A percentile compares a stretch with the other conserved stretches of the same genome.
Conservation (phyloP, 805 yeast genomes). For the Wickerhamiella sorbophila region DNA sequence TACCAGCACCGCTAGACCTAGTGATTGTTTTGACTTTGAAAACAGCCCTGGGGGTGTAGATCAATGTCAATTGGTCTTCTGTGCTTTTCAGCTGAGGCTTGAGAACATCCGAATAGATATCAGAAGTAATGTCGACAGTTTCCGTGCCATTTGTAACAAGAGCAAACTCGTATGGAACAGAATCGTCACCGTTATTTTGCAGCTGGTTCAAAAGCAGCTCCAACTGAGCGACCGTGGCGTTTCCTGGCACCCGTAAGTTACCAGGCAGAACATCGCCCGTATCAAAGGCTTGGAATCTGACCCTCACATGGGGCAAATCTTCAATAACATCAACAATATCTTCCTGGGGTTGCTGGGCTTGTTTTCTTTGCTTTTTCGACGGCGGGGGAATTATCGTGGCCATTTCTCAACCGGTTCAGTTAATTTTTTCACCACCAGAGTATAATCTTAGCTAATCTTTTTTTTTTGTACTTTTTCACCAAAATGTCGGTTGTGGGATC, state of each 20-base stretch:
- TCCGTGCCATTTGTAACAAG: slow-evolving; percentile 33
- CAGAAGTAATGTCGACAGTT: slow-evolving; percentile 58
- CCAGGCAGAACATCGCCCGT: slow-evolving; percentile 80
- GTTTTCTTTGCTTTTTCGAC: slow-evolving; percentile 72
- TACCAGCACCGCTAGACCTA: slow-evolving; percentile 77
- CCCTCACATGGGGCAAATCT: slow-evolving; percentile 74
- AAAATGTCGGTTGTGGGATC: slow-evolving; percentile 91
- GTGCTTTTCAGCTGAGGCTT: slow-evolving; percentile 80
- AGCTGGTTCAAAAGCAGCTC: slow-evolving; percentile 78
- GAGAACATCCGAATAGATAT: slow-evolving; percentile 64
- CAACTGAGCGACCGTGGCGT: slow-evolving; percentile 67
- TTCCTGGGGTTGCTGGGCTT: slow-evolving; percentile 59
- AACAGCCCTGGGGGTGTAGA: slow-evolving; percentile 88
- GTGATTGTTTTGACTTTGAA: slow-evolving; percentile 88
- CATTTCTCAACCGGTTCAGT: slow-evolving; percentile 33
- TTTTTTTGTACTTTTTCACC: slow-evolving; percentile 1
- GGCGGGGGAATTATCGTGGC: slow-evolving; percentile 91
- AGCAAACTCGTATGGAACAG: slow-evolving; percentile 81
- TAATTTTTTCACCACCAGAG: neutral
- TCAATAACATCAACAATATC: slow-evolving; percentile 60
- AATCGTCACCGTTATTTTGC: slow-evolving; percentile 44
- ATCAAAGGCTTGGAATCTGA: slow-evolving; percentile 84
- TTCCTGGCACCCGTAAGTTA: slow-evolving; percentile 82
- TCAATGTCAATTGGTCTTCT: slow-evolving; percentile 82
- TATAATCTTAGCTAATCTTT: slow-evolving; percentile 5